A percentile compares a stretch with the other conserved stretches of the same genome.
Evolutionary conservation across 2,329 filamentous ascomycete species (phyloP).

Genomic region (Sporothrix protearum): DNA sequence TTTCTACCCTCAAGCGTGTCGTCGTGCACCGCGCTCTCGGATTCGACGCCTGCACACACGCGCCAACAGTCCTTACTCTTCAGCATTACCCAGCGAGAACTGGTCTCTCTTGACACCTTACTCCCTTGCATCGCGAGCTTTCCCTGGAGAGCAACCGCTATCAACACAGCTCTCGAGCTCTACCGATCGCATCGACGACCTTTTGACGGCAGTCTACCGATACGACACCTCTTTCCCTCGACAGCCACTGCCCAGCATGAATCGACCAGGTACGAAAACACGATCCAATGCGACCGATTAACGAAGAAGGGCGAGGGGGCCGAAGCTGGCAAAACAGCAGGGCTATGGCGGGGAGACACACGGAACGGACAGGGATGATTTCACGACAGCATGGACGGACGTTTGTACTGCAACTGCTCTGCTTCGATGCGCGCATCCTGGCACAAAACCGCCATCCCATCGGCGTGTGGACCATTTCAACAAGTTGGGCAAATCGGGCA

Average conservation of each 20-base stretch:
- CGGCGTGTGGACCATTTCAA: background rate
- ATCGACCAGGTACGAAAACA: conserved; percentile 55
- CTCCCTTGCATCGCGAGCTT: conserved; percentile 15
- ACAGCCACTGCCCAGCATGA: conserved; percentile 45
- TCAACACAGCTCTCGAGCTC: background rate
- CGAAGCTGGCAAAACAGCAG: background rate
- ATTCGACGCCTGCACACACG: background rate
- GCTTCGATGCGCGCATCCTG: background rate
- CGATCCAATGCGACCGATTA: background rate
- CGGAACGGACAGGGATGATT: background rate
- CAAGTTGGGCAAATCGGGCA: background rate
- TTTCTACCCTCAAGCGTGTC: background rate
- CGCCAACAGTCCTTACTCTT: background rate
- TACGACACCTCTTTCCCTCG: background rate
- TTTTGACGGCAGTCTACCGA: background rate
- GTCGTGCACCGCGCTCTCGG: background rate
- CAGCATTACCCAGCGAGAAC: background rate
- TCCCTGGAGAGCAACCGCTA: background rate
- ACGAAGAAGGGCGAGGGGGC: background rate
- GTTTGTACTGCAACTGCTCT: no score
- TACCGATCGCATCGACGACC: background rate
- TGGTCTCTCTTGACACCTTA: background rate
- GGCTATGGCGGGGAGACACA: background rate
- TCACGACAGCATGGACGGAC: background rate
- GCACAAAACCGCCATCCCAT: background rate